Evolutionary conservation across 2,329 filamentous ascomycete genomes (phyloP).

Genomic region (Penicillium sclerotiorum): DNA sequence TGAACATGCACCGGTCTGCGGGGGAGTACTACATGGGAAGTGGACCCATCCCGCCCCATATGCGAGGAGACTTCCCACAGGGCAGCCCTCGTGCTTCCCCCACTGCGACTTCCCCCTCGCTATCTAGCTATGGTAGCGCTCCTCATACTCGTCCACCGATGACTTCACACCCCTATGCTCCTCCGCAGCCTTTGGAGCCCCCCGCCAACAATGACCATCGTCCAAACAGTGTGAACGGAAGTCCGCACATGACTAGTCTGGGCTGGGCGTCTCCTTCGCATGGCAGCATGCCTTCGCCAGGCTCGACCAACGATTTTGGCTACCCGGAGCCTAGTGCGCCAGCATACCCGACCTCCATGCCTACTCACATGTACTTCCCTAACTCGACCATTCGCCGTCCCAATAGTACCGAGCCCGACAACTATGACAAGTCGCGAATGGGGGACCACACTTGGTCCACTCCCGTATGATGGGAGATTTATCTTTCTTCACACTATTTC

Average conservation of each 20-base stretch:
- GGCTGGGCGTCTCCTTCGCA: slow-evolving; percentile 88
- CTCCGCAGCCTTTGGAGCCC: slow-evolving; percentile 79
- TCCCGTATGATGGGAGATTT: slow-evolving; percentile 28
- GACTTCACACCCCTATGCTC: slow-evolving; percentile 91
- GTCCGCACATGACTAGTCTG: slow-evolving; percentile 79
- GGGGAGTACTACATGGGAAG: slow-evolving; percentile 79
- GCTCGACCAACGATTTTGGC: slow-evolving; percentile 71
- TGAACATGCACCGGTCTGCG: slow-evolving; percentile 68
- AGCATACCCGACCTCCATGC: slow-evolving; percentile 47
- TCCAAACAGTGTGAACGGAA: slow-evolving; percentile 73
- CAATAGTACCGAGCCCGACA: slow-evolving; percentile 72
- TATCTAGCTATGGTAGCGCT: slow-evolving; percentile 59
- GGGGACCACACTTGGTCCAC: slow-evolving; percentile 42
- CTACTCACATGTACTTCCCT: slow-evolving; percentile 71
- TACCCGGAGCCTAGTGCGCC: slow-evolving; percentile 73
- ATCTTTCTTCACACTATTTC: slow-evolving; percentile 11
- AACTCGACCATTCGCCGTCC: slow-evolving; percentile 70
- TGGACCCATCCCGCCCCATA: slow-evolving; percentile 78
- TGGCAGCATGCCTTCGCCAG: slow-evolving; percentile 70
- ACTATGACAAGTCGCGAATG: slow-evolving; percentile 62
- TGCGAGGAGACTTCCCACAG: slow-evolving; percentile 73
- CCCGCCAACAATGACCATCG: slow-evolving; percentile 77
- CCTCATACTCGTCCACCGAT: slow-evolving; percentile 59
- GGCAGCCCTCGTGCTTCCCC: slow-evolving; percentile 68
- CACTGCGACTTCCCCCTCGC: slow-evolving; percentile 65